Conservation (phyloP, 1,284 basidiomycete species). For the Microbotryum scabiosae region DNA sequence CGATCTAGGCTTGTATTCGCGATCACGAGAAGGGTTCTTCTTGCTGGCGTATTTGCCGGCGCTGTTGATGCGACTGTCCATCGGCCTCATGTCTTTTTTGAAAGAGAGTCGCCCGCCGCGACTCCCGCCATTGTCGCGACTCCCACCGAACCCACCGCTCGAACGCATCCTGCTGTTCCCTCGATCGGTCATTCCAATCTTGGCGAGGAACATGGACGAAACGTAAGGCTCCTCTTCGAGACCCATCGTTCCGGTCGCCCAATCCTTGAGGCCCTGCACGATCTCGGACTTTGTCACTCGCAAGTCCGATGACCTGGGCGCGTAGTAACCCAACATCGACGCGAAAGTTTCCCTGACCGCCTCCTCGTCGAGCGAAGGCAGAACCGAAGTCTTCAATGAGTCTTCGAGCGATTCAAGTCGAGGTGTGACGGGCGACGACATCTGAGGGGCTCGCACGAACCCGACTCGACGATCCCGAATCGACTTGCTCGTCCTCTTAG, state of each 20-base stretch:
- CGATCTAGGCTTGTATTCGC: too few relatives aligned
- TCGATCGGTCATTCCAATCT: conserved; percentile 38
- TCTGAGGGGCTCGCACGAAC: background rate
- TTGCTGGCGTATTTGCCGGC: too few relatives aligned
- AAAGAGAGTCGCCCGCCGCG: too few relatives aligned
- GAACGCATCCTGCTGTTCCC: background rate
- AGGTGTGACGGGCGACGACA: conserved; percentile 25
- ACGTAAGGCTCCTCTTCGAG: conserved; percentile 49
- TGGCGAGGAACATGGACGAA: conserved; percentile 46
- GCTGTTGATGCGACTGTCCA: too few relatives aligned
- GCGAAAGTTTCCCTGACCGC: conserved; percentile 59
- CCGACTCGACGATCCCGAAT: background rate
- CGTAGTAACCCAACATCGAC: conserved; percentile 69
- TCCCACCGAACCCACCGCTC: background rate
- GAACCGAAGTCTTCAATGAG: conserved; percentile 38
- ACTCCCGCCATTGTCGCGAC: background rate
- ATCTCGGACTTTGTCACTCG: conserved; percentile 48
- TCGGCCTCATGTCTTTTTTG: too few relatives aligned
- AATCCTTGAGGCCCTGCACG: conserved; percentile 56
- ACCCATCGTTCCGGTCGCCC: conserved; percentile 53
- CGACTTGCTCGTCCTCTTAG: conserved; percentile 1
- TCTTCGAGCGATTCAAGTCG: conserved; percentile 41
- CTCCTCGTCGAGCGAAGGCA: conserved; percentile 49
- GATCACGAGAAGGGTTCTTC: too few relatives aligned
- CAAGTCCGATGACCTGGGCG: conserved; percentile 50